Base-by-base conservation (phyloP, 768 basidiomycete species). In the Auricularia heimuer region DNA sequence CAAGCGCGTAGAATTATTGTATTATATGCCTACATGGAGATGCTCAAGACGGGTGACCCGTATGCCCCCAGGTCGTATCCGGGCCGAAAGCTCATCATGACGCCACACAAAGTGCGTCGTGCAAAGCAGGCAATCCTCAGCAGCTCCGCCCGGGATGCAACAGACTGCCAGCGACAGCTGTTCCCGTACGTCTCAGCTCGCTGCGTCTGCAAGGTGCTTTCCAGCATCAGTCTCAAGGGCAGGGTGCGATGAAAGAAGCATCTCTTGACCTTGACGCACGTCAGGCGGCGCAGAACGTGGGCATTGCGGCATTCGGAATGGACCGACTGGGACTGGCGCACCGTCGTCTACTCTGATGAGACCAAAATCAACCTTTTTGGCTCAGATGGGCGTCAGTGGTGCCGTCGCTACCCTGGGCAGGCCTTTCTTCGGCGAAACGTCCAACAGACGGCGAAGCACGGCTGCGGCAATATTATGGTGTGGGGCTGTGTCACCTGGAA, bases 391-490 rank as follows among this genome's bases (percentile, higher is more conserved):
- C 29, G 66, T 7, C 21, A 71, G 64, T 79, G 68, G 64, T 73
- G 71, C 65, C 72, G 75, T 70, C 73, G 71, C 66, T 67, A 62
- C 63, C 69, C 68, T 14, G 73, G 72, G n/a, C 65, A 77, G 62
- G 66, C 29, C 2, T 69, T 74, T 10, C 67, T 73, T 63, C 67
- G 63, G 1, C 11, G 64, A 12, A 68, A 67, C 65, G 70, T 67
- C 2, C 68, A 70, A 65, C 73, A 75, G 64, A 71, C 65, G 37
- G 67, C 76, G 33, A 78, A 78, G 67, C 75, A 75, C 67, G 75
- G 77, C 21, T 73, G 76, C 24, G 75, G 77, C 51, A 70, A 67
- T 62, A 65, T 78, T 2, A 75, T 70, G 68, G 73, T 79, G 2
- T 78, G 77, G 78, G 77, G 74, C 6, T 72, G 73, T 62, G 69